Evolutionary conservation across 495 filamentous ascomycete genomes (phyloP).

Genomic region (Staphylotrichum longicolle): DNA sequence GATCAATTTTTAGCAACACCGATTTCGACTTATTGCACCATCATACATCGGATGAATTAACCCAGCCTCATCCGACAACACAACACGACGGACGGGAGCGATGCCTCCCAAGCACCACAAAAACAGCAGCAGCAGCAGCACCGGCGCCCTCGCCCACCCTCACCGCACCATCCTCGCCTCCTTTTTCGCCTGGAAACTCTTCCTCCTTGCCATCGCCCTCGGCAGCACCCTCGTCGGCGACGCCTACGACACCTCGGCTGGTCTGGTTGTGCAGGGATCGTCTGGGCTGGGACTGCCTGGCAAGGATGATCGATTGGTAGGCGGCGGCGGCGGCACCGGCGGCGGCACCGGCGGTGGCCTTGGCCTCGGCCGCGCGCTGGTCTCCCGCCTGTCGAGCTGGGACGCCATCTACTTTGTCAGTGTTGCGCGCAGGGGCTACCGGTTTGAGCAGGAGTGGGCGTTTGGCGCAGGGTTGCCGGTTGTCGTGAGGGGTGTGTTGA

Average conservation of each 20-base stretch:
- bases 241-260: constrained; percentile 87
- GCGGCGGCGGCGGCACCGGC: constrained; percentile 52
- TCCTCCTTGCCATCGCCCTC: constrained; percentile 64
- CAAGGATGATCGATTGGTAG: constrained; percentile 5
- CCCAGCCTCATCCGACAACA: too few relatives aligned
- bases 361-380: constrained; percentile 35
- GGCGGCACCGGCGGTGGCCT: constrained; percentile 61
- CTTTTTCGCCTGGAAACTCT: constrained; percentile 66
- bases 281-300: too few relatives aligned
- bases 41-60: constrained; percentile 1
- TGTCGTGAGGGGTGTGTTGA: constrained; percentile 41
- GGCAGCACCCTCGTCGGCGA: constrained; percentile 56
- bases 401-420: constrained; percentile 86
- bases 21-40: not conserved
- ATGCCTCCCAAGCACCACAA: too few relatives aligned
- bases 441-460: constrained; percentile 96
- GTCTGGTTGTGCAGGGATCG: constrained; percentile 40
- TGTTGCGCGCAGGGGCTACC: constrained; percentile 65
- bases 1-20: constrained; percentile 6
- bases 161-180: constrained; percentile 34
- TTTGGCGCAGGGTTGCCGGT: constrained; percentile 71
- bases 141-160: constrained; percentile 22
- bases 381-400: constrained; percentile 73
- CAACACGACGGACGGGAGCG: too few relatives aligned
- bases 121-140: too few relatives aligned